Evolutionary conservation across 1,139 yeast genomes (phyloP).

Genomic region (Nadsonia commutata): DNA sequence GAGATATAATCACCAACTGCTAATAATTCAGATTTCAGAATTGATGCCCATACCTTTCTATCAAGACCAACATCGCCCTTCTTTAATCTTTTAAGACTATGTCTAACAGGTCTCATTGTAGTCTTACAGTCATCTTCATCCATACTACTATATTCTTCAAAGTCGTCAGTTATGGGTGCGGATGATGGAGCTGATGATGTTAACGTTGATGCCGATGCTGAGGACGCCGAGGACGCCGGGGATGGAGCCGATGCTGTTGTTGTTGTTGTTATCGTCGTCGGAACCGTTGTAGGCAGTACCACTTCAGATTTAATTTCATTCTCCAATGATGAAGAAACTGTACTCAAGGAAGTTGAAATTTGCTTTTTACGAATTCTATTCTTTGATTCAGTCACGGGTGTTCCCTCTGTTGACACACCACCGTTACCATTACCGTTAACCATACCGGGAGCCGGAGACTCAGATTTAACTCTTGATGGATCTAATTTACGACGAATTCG

Average conservation of each 20-base stretch:
- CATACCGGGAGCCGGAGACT: slow-evolving; percentile 5
- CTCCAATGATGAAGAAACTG: neutral
- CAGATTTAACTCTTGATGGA: slow-evolving; percentile 6
- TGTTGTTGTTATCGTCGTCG: slow-evolving; percentile 9
- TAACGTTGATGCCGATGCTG: neutral
- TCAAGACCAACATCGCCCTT: slow-evolving; percentile 73
- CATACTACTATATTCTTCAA: slow-evolving; percentile 64
- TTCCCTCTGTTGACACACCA: slow-evolving; percentile 10
- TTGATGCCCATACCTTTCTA: slow-evolving; percentile 69
- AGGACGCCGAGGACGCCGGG: slow-evolving; percentile 1
- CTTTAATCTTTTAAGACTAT: slow-evolving; percentile 58
- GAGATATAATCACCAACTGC: slow-evolving; percentile 65
- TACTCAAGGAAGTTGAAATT: neutral
- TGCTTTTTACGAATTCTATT: neutral
- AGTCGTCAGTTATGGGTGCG: slow-evolving; percentile 24
- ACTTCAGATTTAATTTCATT: no score
- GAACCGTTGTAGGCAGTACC: slow-evolving; percentile 3
- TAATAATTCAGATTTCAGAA: slow-evolving; percentile 58
- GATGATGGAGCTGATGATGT: slow-evolving; percentile 12
- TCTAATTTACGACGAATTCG: slow-evolving; percentile 1
- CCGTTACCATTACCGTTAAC: neutral
- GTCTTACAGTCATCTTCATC: slow-evolving; percentile 60
- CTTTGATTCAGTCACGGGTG: neutral
- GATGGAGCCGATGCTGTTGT: slow-evolving; percentile 10
- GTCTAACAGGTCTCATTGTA: slow-evolving; percentile 56